Evolutionary conservation across 371 early-diverging fungal species (phyloP).

Genomic region (Mortierella sp.): DNA sequence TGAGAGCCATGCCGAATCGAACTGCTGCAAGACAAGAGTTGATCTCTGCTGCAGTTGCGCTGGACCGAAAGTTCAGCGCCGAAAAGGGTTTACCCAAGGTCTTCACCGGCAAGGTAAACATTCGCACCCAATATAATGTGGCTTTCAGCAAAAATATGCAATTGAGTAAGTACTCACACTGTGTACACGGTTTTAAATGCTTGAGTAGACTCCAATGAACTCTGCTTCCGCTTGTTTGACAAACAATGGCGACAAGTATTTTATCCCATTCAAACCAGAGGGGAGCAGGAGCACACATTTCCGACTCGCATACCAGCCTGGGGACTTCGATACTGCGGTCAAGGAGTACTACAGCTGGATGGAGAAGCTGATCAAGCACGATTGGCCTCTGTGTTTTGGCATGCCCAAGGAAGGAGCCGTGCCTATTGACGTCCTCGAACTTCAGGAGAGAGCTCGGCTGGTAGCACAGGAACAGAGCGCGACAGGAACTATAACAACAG

Average conservation of each 20-base stretch:
- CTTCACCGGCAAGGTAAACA: slow-evolving; percentile 85
- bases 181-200: not conserved
- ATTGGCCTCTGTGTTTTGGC: slow-evolving; percentile 90
- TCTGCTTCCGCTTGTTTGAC: slow-evolving; percentile 87
- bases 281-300: slow-evolving; percentile 83
- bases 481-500: not conserved
- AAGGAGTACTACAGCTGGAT: slow-evolving; percentile 83
- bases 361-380: slow-evolving; percentile 71
- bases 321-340: slow-evolving; percentile 81
- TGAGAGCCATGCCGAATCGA: slow-evolving; percentile 76
- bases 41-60: slow-evolving; percentile 77
- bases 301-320: slow-evolving; percentile 81
- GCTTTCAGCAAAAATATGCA: not conserved
- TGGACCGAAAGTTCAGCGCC: slow-evolving; percentile 80
- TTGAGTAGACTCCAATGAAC: slow-evolving; percentile 82
- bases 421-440: slow-evolving; percentile 36
- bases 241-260: slow-evolving; percentile 84
- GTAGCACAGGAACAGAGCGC: slow-evolving; percentile 8
- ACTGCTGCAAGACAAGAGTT: slow-evolving; percentile 79
- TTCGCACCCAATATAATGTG: not conserved
- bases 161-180: not conserved
- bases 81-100: slow-evolving; percentile 81
- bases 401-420: slow-evolving; percentile 52
- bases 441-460: slow-evolving; percentile 26
- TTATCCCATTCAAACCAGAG: slow-evolving; percentile 78